Evolutionary conservation across 75 land plant genomes (phyloP).

Genomic region (Selaginella moellendorffii): DNA sequence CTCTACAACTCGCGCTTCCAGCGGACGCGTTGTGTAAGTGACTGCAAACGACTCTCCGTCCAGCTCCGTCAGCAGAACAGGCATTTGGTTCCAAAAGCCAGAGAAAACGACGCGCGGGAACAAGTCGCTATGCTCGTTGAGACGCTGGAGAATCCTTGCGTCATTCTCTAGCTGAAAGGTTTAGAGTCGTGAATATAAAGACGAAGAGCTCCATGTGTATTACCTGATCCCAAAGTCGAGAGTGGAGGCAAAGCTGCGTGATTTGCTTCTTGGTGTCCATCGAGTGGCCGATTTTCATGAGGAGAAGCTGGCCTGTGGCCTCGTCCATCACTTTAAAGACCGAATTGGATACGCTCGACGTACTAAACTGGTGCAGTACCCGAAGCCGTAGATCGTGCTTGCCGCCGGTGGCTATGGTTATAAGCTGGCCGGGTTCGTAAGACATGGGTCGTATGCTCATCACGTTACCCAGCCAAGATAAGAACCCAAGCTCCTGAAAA

Average conservation of each 20-base stretch:
- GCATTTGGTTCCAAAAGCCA: constrained; percentile 1
- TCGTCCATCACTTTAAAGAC: constrained; percentile 1
- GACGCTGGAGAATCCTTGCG: constrained; percentile 1
- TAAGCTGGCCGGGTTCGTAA: neutral
- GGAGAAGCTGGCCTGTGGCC: constrained; percentile 1
- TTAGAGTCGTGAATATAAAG: constrained; percentile 1
- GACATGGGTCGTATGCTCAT: constrained; percentile 1
- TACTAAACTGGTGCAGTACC: constrained; percentile 1
- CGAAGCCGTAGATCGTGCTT: constrained; percentile 2
- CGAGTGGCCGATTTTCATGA: constrained; percentile 1
- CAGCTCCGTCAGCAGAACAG: constrained; percentile 2
- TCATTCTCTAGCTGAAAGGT: constrained; percentile 1
- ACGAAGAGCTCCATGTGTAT: constrained; percentile 1
- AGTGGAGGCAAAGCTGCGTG: constrained; percentile 2
- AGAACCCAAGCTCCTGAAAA: neutral
- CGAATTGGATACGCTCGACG: constrained; percentile 1
- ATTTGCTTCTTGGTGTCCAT: constrained; percentile 1
- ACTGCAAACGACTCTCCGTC: constrained; percentile 1
- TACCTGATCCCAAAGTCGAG: constrained; percentile 1
- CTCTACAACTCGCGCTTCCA: constrained; percentile 1
- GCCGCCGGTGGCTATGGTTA: constrained; percentile 1
- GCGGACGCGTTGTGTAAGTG: constrained; percentile 2
- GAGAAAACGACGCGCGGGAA: constrained; percentile 2
- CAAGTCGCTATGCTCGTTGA: neutral
- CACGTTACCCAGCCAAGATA: constrained; percentile 1